These are phyloP conservation scores for Ceratocystiopsis sp. DNA, from an alignment of 2,329 filamentous ascomycete genomes.

Conservation along the genomic window DNA sequence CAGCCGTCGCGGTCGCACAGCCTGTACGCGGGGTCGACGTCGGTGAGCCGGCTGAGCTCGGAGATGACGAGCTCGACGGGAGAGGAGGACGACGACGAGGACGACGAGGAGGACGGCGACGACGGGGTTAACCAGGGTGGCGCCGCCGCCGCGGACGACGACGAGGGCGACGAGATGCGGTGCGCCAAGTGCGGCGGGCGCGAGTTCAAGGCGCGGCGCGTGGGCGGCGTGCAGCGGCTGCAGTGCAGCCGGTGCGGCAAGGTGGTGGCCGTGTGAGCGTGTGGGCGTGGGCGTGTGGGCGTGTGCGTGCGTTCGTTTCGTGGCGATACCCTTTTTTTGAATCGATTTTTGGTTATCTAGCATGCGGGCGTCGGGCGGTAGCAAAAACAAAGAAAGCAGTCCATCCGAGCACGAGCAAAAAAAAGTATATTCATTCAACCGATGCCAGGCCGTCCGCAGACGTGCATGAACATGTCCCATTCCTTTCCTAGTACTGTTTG, in stretches of 20 bases:
- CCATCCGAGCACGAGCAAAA: too few species aligned
- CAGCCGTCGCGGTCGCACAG: background rate
- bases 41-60: conserved; percentile 40
- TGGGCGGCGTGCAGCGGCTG: conserved; percentile 34
- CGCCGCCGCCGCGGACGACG: background rate
- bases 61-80: conserved; percentile 27
- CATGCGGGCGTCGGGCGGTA: too few species aligned
- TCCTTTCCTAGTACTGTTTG: background rate
- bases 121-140: too few species aligned
- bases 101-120: background rate
- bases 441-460: too few species aligned
- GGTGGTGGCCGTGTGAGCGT: conserved; percentile 7
- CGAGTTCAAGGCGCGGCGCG: conserved; percentile 45
- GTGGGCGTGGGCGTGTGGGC: too few species aligned
- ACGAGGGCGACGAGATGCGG: conserved; percentile 19
- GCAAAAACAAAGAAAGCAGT: too few species aligned
- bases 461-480: background rate
- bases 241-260: conserved; percentile 42
- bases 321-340: too few species aligned
- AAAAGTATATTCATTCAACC: too few species aligned
- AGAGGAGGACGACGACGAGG: background rate
- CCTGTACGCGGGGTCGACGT: conserved; percentile 13
- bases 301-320: too few species aligned
- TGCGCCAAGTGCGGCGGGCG: conserved; percentile 43
- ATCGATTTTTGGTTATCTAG: background rate